Conservation (phyloP, 805 yeast genomes). For the Cyberlindnera maclurae region DNA sequence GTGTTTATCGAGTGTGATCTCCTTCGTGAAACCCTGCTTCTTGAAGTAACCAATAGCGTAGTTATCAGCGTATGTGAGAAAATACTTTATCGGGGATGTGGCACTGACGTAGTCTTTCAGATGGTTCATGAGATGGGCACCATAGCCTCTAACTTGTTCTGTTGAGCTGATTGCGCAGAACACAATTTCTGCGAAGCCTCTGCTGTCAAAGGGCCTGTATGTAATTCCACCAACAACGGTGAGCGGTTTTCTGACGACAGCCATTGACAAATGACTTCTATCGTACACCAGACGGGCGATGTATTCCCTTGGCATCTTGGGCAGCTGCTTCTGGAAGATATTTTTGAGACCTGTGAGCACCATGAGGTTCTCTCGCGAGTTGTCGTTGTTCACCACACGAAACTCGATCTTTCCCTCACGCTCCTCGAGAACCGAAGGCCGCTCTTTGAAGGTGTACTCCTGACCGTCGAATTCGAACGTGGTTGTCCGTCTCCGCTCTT, state of each 20-base stretch:
- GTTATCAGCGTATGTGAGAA: slow-evolving; percentile 94
- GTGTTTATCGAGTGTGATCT: slow-evolving; percentile 74
- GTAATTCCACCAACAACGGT: slow-evolving; percentile 98
- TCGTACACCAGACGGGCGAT: slow-evolving; percentile 93
- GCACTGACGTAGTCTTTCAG: slow-evolving; percentile 90
- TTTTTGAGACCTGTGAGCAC: slow-evolving; percentile 92
- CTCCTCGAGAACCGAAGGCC: slow-evolving; percentile 93
- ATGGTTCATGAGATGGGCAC: slow-evolving; percentile 98
- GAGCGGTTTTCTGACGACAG: slow-evolving; percentile 87
- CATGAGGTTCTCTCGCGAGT: slow-evolving; percentile 78
- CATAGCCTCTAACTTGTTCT: slow-evolving; percentile 97
- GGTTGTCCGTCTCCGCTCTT: slow-evolving; percentile 31
- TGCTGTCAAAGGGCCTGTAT: slow-evolving; percentile 83
- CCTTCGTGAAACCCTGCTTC: slow-evolving; percentile 97
- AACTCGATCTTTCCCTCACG: slow-evolving; percentile 90
- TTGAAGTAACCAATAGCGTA: slow-evolving; percentile 98
- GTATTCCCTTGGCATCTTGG: slow-evolving; percentile 97
- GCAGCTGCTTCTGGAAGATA: slow-evolving; percentile 93
- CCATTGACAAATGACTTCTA: slow-evolving; percentile 89
- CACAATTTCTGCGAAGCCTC: slow-evolving; percentile 95
- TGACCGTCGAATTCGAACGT: slow-evolving; percentile 59
- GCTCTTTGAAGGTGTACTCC: slow-evolving; percentile 75
- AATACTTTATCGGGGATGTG: slow-evolving; percentile 78
- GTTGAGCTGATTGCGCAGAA: slow-evolving; percentile 97
- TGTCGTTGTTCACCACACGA: slow-evolving; percentile 94